phyloP scores from a whole-genome alignment of 2,329 filamentous ascomycete species.

The Macrophomina phaseolina region DNA sequence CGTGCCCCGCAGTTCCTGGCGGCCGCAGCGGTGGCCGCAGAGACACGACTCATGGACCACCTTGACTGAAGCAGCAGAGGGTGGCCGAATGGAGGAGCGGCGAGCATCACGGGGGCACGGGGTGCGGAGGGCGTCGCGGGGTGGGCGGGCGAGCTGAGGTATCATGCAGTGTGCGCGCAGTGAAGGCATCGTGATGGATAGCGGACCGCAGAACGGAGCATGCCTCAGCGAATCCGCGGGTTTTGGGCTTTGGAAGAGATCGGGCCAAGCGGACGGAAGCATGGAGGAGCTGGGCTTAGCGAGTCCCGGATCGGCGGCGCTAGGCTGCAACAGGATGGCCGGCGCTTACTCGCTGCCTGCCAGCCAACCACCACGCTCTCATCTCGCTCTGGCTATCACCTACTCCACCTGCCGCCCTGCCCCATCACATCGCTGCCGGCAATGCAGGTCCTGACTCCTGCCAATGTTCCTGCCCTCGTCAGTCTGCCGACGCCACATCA shows the following conservation, averaged over 20 bases:
- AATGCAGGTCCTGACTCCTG: conserved; percentile 24
- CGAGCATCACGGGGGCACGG: background rate
- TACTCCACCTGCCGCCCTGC: conserved; percentile 22
- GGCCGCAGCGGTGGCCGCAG: conserved; percentile 7
- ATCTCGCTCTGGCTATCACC: conserved; percentile 10
- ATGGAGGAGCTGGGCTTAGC: conserved; percentile 7
- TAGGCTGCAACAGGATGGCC: background rate
- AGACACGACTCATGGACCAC: background rate
- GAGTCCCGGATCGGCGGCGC: background rate
- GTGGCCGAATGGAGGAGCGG: background rate
- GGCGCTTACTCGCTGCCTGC: conserved; percentile 20
- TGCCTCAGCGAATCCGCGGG: background rate
- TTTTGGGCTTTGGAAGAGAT: background rate
- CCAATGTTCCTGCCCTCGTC: conserved; percentile 5
- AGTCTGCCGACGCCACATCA: conserved; percentile 21
- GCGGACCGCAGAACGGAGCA: background rate
- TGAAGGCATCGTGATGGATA: background rate
- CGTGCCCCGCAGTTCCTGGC: background rate
- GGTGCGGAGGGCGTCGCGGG: background rate
- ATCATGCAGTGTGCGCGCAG: background rate
- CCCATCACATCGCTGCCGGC: conserved; percentile 20
- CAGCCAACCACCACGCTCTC: conserved; percentile 4
- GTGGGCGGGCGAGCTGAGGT: background rate
- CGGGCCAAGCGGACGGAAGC: conserved; percentile 22
- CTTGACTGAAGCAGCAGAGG: background rate